These are phyloP conservation scores for Ricinus communis DNA, from an alignment of 345 rosid genomes.

Conservation along the genomic window DNA sequence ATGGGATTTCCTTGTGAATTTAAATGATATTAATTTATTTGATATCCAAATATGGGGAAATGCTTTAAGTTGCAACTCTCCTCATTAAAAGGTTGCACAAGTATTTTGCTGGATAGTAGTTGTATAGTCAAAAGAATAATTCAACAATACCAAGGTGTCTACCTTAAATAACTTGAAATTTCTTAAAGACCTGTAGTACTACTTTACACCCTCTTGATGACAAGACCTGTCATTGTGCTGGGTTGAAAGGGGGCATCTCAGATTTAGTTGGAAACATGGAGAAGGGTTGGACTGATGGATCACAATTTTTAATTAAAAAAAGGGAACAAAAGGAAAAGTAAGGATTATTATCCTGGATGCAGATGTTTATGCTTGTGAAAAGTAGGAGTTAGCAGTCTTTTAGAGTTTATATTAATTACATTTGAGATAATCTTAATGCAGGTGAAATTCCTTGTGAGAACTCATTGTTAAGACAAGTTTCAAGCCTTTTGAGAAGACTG, in stretches of 20 bases:
- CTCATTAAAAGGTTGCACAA: neutral
- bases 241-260: neutral
- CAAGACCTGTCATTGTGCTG: neutral
- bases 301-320: neutral
- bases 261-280: neutral
- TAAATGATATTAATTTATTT: neutral
- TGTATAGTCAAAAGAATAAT: neutral
- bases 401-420: constrained; percentile 6
- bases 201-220: constrained; percentile 1
- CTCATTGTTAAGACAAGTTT: constrained; percentile 87
- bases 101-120: neutral
- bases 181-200: neutral
- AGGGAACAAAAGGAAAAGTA: too few species aligned
- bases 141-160: neutral
- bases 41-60: neutral
- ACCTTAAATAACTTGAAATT: neutral
- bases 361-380: neutral
- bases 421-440: constrained; percentile 30
- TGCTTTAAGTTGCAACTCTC: neutral
- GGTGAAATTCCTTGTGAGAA: constrained; percentile 93
- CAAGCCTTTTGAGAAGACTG: constrained; percentile 88
- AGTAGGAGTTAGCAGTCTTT: neutral
- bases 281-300: neutral
- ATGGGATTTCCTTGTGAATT: neutral
- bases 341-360: neutral